Evolutionary conservation across 75 land plant species (phyloP).

Genomic region (Pinus albicaulis): DNA sequence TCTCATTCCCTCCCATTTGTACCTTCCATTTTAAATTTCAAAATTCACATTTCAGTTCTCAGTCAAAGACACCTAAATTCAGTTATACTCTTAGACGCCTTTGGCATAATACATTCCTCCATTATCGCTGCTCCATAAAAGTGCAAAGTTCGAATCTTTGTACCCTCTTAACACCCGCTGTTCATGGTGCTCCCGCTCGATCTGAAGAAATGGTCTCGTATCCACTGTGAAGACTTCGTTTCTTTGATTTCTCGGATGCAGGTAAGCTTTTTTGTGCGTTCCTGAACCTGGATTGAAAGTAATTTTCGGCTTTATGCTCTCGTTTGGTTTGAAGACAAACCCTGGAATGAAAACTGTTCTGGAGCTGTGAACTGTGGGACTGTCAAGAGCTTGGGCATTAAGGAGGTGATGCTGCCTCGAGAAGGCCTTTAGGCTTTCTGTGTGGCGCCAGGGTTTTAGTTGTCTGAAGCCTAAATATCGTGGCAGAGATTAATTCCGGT

Average conservation of each 20-base stretch:
- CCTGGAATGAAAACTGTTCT: background rate
- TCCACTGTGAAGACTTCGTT: too few relatives aligned
- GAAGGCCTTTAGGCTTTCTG: background rate
- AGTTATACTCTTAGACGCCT: too few relatives aligned
- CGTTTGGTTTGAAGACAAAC: background rate
- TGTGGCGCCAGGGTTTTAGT: background rate
- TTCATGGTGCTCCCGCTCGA: too few relatives aligned
- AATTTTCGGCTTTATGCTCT: background rate
- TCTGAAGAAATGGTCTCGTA: too few relatives aligned
- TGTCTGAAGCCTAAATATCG: too few relatives aligned
- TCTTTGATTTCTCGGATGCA: too few relatives aligned
- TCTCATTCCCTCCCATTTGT: too few relatives aligned
- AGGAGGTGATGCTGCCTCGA: background rate
- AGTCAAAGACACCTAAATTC: too few relatives aligned
- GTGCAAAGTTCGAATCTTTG: background rate
- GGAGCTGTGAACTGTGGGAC: background rate
- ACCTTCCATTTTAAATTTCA: too few relatives aligned
- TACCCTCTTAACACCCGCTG: background rate
- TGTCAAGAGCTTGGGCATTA: background rate
- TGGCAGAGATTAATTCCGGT: background rate
- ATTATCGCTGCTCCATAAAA: too few relatives aligned
- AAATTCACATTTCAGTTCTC: too few relatives aligned
- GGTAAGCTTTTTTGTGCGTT: background rate
- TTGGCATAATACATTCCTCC: too few relatives aligned
- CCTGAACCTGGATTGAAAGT: background rate